phyloP scores from a whole-genome alignment of 495 filamentous ascomycete species.

The Thermothielavioides terrestris region DNA sequence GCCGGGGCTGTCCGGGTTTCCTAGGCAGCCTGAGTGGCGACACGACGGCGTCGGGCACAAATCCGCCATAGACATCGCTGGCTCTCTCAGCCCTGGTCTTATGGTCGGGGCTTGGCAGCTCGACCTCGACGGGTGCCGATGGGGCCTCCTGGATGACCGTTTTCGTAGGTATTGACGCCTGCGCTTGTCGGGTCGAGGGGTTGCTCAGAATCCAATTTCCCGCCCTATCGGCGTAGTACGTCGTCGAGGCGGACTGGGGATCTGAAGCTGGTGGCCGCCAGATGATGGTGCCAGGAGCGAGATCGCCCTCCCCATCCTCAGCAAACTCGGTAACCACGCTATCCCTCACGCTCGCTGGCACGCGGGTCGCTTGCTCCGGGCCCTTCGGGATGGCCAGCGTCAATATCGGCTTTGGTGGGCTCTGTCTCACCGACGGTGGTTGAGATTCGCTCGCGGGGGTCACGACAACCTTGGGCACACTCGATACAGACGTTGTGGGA shows the following conservation, averaged over 20 bases:
- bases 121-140: conserved; percentile 13
- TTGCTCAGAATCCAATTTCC: conserved; percentile 39
- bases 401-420: conserved; percentile 26
- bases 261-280: conserved; percentile 36
- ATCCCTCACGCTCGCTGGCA: conserved; percentile 20
- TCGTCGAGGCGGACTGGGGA: conserved; percentile 30
- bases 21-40: conserved; percentile 19
- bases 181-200: conserved; percentile 6
- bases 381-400: conserved; percentile 25
- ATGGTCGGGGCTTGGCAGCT: conserved; percentile 33
- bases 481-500: not conserved
- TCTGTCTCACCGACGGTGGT: conserved; percentile 11
- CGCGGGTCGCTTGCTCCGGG: conserved; percentile 1
- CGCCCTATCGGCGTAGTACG: conserved; percentile 36
- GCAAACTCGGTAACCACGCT: conserved; percentile 42
- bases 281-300: conserved; percentile 22
- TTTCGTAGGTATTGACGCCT: conserved; percentile 11
- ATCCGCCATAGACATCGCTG: conserved; percentile 19
- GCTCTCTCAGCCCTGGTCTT: conserved; percentile 33
- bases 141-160: conserved; percentile 7
- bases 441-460: conserved; percentile 12
- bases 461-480: not conserved
- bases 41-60: conserved; percentile 21
- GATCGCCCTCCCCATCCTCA: conserved; percentile 36
- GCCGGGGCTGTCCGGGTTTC: conserved; percentile 6